These are phyloP conservation scores for Alternaria consortialis DNA, from an alignment of 2,329 filamentous ascomycete species.

Conservation along the genomic window DNA sequence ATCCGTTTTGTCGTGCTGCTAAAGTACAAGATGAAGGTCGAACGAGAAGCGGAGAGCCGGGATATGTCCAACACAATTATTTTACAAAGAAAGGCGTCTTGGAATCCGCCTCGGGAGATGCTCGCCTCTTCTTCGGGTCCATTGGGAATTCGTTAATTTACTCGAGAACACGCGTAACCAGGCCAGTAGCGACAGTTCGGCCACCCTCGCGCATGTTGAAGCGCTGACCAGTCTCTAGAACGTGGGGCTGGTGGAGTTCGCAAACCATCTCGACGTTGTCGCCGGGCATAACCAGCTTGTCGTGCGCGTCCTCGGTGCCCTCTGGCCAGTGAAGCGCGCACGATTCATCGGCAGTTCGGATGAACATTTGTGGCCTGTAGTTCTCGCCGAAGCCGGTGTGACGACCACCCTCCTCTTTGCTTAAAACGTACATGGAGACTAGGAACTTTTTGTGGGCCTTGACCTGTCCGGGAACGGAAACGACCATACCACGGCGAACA, in stretches of 20 bases:
- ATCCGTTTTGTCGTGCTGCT: slow-evolving; percentile 33
- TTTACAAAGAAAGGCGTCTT: slow-evolving; percentile 31
- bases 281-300: slow-evolving; percentile 94
- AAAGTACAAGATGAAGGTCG: slow-evolving; percentile 37
- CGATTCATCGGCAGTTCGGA: slow-evolving; percentile 84
- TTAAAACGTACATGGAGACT: slow-evolving; percentile 94
- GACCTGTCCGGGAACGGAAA: slow-evolving; percentile 81
- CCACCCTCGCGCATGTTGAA: slow-evolving; percentile 99
- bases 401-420: slow-evolving; percentile 96
- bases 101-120: slow-evolving; percentile 19
- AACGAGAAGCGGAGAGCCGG: slow-evolving; percentile 39
- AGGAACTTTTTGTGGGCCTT: slow-evolving; percentile 93
- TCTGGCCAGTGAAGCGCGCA: slow-evolving; percentile 87
- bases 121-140: slow-evolving; percentile 5
- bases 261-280: slow-evolving; percentile 99
- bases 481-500: slow-evolving; percentile 91
- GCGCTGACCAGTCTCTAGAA: slow-evolving; percentile 89
- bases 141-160: slow-evolving; percentile 25
- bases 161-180: slow-evolving; percentile 50
- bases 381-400: slow-evolving; percentile 95
- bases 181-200: slow-evolving; percentile 59
- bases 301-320: slow-evolving; percentile 73
- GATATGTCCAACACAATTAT: slow-evolving; percentile 31
- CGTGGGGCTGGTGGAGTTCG: slow-evolving; percentile 83
- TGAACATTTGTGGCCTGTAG: slow-evolving; percentile 96